Evolutionary conservation across 2,329 filamentous ascomycete genomes (phyloP).

Genomic region (Neopestalotiopsis rosae): DNA sequence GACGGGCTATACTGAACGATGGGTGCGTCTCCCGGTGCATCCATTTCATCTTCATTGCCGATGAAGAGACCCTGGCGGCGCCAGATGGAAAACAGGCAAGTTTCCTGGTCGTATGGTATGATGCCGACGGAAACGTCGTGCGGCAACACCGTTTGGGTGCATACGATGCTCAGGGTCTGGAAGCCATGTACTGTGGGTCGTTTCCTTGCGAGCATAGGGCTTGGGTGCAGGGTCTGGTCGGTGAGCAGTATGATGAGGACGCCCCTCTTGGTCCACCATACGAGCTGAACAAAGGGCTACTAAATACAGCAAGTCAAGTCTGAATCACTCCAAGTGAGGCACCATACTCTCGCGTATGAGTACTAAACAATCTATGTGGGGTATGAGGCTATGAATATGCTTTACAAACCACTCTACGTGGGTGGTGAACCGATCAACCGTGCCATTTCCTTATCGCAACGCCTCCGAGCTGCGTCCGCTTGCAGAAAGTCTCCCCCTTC

Average conservation of each 20-base stretch:
- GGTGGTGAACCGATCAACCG: background rate
- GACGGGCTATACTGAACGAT: background rate
- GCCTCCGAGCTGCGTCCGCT: background rate
- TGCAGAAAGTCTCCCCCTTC: background rate
- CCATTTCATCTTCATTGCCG: background rate
- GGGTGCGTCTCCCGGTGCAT: background rate
- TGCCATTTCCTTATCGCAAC: background rate
- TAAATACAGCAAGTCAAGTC: too few species aligned
- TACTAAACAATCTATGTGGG: too few species aligned
- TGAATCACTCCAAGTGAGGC: too few species aligned
- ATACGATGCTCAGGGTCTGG: background rate
- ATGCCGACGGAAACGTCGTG: background rate
- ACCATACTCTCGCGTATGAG: too few species aligned
- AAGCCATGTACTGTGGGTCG: background rate
- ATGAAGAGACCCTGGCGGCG: background rate
- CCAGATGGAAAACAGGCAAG: background rate
- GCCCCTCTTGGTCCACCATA: background rate
- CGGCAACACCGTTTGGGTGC: background rate
- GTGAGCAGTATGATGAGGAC: background rate
- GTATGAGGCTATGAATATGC: background rate
- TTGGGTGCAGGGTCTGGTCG: background rate
- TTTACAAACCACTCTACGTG: background rate
- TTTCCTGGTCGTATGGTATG: background rate
- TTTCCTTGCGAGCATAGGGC: background rate
- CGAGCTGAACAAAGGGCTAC: background rate